Conservation (phyloP, 2,329 filamentous ascomycete genomes). For the Chaetomium olivaceum region DNA sequence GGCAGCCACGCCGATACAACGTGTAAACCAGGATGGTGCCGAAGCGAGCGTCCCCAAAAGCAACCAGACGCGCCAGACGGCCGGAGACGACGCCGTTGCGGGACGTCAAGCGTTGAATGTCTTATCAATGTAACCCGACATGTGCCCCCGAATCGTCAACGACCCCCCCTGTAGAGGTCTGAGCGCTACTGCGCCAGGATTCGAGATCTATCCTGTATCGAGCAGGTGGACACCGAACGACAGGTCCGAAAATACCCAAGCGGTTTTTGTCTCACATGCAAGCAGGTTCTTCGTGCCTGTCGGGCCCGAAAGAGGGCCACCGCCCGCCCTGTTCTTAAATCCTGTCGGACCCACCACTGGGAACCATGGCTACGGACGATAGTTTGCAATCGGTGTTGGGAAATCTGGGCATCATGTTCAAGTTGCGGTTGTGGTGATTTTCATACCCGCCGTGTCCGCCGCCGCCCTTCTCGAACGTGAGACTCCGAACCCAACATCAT, state of each 20-base stretch:
- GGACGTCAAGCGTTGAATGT: neutral
- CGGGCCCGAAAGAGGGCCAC: neutral
- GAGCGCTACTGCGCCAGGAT: constrained; percentile 3
- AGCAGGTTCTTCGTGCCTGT: neutral
- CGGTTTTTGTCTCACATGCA: neutral
- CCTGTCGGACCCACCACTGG: neutral
- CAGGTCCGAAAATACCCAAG: constrained; percentile 2
- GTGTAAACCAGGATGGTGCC: neutral
- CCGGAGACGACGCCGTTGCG: neutral
- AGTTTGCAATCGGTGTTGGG: neutral
- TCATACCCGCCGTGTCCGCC: neutral
- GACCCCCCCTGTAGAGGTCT: neutral
- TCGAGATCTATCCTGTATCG: constrained; percentile 5
- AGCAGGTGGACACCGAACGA: neutral
- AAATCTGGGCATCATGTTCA: neutral
- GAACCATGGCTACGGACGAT: neutral
- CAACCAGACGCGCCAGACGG: neutral
- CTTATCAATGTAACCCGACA: neutral
- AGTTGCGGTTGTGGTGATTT: neutral
- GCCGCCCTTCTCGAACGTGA: neutral
- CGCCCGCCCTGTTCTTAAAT: neutral
- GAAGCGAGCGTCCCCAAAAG: neutral
- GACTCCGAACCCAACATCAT: neutral
- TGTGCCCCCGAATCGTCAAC: neutral
- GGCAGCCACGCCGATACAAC: neutral